These are phyloP conservation scores for Plasmodium chabaudi DNA, from an alignment of 169 alveolate species.

Conservation along the genomic window DNA sequence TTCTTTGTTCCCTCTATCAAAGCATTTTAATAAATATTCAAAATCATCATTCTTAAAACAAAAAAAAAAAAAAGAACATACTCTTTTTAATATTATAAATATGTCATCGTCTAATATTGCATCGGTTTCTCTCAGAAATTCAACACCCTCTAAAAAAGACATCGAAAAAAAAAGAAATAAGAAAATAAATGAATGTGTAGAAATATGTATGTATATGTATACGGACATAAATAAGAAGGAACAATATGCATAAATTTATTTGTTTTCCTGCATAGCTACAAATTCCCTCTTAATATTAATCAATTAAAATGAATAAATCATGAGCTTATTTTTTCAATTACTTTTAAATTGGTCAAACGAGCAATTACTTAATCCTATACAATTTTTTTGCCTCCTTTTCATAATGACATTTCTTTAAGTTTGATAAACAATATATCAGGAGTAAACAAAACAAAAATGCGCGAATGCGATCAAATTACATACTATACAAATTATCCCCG, in stretches of 20 bases:
- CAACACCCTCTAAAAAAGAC: slow-evolving; percentile 22
- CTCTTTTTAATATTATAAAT: slow-evolving; percentile 79
- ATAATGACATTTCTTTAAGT: slow-evolving; percentile 21
- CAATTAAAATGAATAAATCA: background rate
- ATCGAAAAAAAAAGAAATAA: background rate
- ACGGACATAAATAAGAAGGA: background rate
- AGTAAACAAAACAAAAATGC: background rate
- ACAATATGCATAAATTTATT: background rate
- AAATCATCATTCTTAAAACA: slow-evolving; percentile 56
- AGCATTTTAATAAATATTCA: slow-evolving; percentile 38
- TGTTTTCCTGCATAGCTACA: background rate
- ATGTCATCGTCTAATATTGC: slow-evolving; percentile 86
- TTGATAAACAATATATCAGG: background rate
- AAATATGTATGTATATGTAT: background rate
- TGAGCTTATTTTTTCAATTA: background rate
- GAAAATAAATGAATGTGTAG: background rate
- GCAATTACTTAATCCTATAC: slow-evolving; percentile 56
- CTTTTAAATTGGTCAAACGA: slow-evolving; percentile 63
- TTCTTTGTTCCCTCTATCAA: background rate
- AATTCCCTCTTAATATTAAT: background rate
- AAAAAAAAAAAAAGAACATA: slow-evolving; percentile 80
- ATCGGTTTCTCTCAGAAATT: slow-evolving; percentile 76
- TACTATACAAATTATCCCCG: too few relatives aligned
- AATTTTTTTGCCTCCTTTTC: slow-evolving; percentile 28
- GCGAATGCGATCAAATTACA: background rate